Conservation (phyloP, 192 early-diverging fungal species). For the Backusella sp. region DNA sequence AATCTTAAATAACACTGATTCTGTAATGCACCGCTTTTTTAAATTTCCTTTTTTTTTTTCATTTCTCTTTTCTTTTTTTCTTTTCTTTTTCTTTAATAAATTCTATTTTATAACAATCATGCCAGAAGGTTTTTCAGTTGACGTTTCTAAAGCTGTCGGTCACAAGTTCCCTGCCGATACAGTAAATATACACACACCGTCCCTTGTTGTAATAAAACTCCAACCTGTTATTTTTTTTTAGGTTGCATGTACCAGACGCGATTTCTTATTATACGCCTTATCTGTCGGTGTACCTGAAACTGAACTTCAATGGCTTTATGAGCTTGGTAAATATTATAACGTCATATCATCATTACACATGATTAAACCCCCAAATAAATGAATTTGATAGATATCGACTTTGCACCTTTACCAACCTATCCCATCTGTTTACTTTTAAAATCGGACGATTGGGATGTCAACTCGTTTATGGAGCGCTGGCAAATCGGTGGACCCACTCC, state of each 20-base stretch:
- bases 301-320: slow-evolving; percentile 69
- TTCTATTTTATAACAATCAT: not conserved
- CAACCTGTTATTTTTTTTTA: not conserved
- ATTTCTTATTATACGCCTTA: slow-evolving; percentile 73
- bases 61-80: not conserved
- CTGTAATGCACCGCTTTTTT: not conserved
- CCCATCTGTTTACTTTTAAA: slow-evolving; percentile 66
- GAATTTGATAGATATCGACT: slow-evolving; percentile 45
- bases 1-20: not conserved
- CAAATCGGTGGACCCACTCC: slow-evolving; percentile 38
- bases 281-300: slow-evolving; percentile 57
- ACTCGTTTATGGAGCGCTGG: slow-evolving; percentile 47
- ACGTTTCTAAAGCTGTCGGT: slow-evolving; percentile 58
- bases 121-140: slow-evolving; percentile 40
- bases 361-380: not conserved
- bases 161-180: slow-evolving; percentile 40
- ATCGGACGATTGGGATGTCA: slow-evolving; percentile 52
- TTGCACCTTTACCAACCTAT: slow-evolving; percentile 72
- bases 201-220: not conserved
- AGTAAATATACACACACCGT: not conserved
- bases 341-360: not conserved
- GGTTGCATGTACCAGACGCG: slow-evolving; percentile 62
- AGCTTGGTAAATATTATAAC: slow-evolving; percentile 34
- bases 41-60: not conserved
- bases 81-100: slow-evolving; percentile 9